Evolutionary conservation across 2,329 filamentous ascomycete species (phyloP).

Genomic region (Thelonectria rubi): DNA sequence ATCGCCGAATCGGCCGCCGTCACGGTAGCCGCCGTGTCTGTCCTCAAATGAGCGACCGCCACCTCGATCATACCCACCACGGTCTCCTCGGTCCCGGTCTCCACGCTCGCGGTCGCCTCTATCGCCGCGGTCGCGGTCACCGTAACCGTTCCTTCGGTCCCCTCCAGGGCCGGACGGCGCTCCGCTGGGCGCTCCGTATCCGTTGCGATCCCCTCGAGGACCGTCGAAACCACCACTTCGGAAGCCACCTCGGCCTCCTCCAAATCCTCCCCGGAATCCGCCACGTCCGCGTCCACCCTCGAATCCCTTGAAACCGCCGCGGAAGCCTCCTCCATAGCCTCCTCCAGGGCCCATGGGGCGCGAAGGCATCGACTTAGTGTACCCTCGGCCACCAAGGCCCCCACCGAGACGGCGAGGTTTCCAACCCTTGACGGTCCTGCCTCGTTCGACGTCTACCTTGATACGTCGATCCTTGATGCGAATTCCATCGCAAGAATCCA

Average conservation of each 20-base stretch:
- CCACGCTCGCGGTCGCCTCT: slow-evolving; percentile 43
- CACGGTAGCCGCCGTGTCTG: slow-evolving; percentile 61
- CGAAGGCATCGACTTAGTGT: slow-evolving; percentile 82
- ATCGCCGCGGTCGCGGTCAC: slow-evolving; percentile 51
- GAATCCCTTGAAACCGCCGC: slow-evolving; percentile 58
- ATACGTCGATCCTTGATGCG: slow-evolving; percentile 92
- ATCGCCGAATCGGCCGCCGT: slow-evolving; percentile 51
- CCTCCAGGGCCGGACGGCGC: slow-evolving; percentile 69
- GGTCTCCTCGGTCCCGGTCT: slow-evolving; percentile 50
- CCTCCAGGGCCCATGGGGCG: slow-evolving; percentile 73
- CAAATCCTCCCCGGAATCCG: slow-evolving; percentile 60
- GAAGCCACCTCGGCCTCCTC: slow-evolving; percentile 66
- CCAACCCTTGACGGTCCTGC: slow-evolving; percentile 93
- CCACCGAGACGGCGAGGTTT: slow-evolving; percentile 90
- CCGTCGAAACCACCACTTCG: slow-evolving; percentile 53
- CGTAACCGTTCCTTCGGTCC: slow-evolving; percentile 58
- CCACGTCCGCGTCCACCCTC: slow-evolving; percentile 56
- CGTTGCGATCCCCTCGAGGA: slow-evolving; percentile 53
- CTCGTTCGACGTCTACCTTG: slow-evolving; percentile 94
- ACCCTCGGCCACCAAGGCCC: slow-evolving; percentile 89
- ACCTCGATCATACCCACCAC: slow-evolving; percentile 66
- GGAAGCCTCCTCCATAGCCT: slow-evolving; percentile 63
- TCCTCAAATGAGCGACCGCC: slow-evolving; percentile 69
- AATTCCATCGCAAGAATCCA: slow-evolving; percentile 85
- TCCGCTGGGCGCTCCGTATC: slow-evolving; percentile 62